Conservation (phyloP, 1,139 yeast genomes). For the Yamadazyma aaseri region DNA sequence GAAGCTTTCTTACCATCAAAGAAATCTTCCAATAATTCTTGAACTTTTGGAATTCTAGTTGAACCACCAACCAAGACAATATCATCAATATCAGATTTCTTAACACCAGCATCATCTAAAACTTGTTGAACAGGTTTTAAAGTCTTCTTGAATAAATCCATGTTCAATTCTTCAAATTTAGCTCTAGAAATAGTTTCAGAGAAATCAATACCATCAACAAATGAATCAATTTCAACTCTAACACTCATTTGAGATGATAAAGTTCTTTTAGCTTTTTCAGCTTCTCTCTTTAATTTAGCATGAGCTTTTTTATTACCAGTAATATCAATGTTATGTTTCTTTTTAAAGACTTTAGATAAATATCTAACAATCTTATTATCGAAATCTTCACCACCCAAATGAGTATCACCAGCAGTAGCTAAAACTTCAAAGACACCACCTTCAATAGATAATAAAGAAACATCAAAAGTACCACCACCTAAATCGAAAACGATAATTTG, state of each 20-base stretch:
- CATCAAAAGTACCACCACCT: slow-evolving; percentile 59
- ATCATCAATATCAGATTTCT: slow-evolving; percentile 82
- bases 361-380: slow-evolving; percentile 87
- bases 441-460: slow-evolving; percentile 49
- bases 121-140: slow-evolving; percentile 93
- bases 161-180: slow-evolving; percentile 89
- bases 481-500: slow-evolving; percentile 52
- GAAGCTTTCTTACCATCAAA: slow-evolving; percentile 93
- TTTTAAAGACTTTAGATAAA: slow-evolving; percentile 81
- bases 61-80: slow-evolving; percentile 97
- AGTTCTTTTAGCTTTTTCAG: slow-evolving; percentile 95
- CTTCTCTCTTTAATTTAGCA: slow-evolving; percentile 91
- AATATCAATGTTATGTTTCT: slow-evolving; percentile 81
- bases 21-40: slow-evolving; percentile 80
- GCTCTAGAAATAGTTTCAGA: slow-evolving; percentile 92
- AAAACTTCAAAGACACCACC: slow-evolving; percentile 54
- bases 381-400: slow-evolving; percentile 87
- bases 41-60: slow-evolving; percentile 97
- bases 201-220: slow-evolving; percentile 93
- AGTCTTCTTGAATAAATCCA: slow-evolving; percentile 84
- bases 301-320: slow-evolving; percentile 73
- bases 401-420: slow-evolving; percentile 56
- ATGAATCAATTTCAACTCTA: slow-evolving; percentile 91
- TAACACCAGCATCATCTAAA: slow-evolving; percentile 81
- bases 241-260: slow-evolving; percentile 87